Evolutionary conservation across 1,284 basidiomycete genomes (phyloP), one percentile per base, ranked within the genome.

Genomic region (Somion occarium): DNA sequence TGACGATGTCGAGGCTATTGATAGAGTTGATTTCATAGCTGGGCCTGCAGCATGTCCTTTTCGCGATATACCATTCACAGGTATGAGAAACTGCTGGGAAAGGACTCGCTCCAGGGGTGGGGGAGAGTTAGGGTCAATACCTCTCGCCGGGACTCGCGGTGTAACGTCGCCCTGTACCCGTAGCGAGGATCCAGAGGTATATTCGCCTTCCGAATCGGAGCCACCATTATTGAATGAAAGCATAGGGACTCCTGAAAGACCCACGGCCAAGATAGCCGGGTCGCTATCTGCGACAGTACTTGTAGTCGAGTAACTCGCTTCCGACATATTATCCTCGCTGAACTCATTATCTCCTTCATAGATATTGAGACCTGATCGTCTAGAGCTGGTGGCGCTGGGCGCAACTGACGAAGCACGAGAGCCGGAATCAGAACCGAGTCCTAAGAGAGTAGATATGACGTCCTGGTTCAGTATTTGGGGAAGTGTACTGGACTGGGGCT

Each of bases 391-490:
- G 5, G 71, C 64, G 38, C 66, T 69, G 12, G 75, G 73, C 3
- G 76, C 73, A 7, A 70, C 74, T 1, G 81, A 83, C 3, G 79
- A 72, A 20, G 78, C 71, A 22, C 78, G 76, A 0, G 78, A 77
- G 20, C 51, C 45, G 5, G 24, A 43, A 49, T 56, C 57, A 1
- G 67, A 60, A 1, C 72, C 68, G 38, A 79, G 66, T 7, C 79
- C 82, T 1, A 85, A 69, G 13, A 85, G 70, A 2, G 74, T 69
- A 3, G 76, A 78, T 43, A 87, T 79, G 42, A 85, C 83, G 51
- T 84, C 78, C 60, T 83, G 80, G 45, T 76, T 80, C 44, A 85
- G 73, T 20, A 85, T 73, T 59, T 83, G 82, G 54, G 82, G 67
- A 58, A 76, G 65, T 9, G 72, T 55, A 3, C 66, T 68, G 2